phyloP scores from a whole-genome alignment of 257 asterid genomes.

The Petunia axillaris region DNA sequence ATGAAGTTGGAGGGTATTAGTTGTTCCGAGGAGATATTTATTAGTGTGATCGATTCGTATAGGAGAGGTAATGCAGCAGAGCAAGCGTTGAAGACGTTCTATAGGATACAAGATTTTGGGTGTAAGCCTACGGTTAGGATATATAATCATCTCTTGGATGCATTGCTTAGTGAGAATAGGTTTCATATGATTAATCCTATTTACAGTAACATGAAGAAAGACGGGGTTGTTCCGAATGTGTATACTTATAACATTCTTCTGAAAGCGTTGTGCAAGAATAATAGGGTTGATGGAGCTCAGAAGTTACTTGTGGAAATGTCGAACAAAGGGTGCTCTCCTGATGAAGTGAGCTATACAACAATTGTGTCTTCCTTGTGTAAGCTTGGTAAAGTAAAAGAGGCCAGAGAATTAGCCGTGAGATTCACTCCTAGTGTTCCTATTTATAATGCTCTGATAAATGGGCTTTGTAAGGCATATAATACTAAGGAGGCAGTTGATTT shows the following conservation, averaged over 20 bases:
- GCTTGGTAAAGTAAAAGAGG: conserved; percentile 61
- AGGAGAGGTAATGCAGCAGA: conserved; percentile 54
- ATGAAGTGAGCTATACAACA: conserved; percentile 81
- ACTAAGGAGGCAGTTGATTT: conserved; percentile 54
- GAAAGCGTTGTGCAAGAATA: conserved; percentile 85
- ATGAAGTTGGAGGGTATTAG: conserved; percentile 72
- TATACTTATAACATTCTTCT: conserved; percentile 80
- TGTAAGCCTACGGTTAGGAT: conserved; percentile 79
- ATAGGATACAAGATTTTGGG: conserved; percentile 77
- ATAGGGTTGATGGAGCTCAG: conserved; percentile 65
- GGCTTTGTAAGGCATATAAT: conserved; percentile 57
- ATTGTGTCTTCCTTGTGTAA: conserved; percentile 74
- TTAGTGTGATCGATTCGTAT: conserved; percentile 65
- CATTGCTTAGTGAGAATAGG: conserved; percentile 75
- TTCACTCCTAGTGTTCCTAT: conserved; percentile 56
- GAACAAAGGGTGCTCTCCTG: conserved; percentile 77
- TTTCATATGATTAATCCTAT: conserved; percentile 74
- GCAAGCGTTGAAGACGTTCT: conserved; percentile 74
- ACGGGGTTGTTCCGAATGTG: conserved; percentile 84
- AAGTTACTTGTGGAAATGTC: conserved; percentile 89
- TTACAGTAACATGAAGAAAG: conserved; percentile 80
- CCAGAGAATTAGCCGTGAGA: conserved; percentile 57
- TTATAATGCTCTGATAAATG: conserved; percentile 72
- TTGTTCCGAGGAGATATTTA: conserved; percentile 70
- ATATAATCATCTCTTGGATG: conserved; percentile 81